Conservation (phyloP, 208 protist genomes). For the Trypanosoma melophagium region DNA sequence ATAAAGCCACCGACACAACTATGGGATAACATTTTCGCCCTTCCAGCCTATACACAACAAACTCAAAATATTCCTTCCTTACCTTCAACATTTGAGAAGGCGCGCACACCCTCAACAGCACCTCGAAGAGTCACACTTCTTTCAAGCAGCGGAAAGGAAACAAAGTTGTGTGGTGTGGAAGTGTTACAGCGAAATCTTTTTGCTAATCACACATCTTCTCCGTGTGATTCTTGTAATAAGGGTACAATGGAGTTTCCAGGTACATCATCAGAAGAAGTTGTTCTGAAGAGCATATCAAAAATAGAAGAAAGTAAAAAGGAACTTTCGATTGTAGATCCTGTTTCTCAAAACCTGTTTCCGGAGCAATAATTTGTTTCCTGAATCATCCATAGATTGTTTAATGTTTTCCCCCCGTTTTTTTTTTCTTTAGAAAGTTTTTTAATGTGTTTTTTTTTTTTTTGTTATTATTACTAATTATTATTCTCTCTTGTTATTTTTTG, state of each 20-base stretch:
- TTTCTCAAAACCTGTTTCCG: conserved; percentile 28
- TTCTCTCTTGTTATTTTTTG: neutral
- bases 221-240: neutral
- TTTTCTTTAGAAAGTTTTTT: neutral
- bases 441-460: neutral
- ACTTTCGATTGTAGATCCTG: conserved; percentile 11
- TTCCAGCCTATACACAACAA: conserved; percentile 1
- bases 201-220: conserved; percentile 11
- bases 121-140: conserved; percentile 28
- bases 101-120: conserved; percentile 25
- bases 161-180: conserved; percentile 7
- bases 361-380: conserved; percentile 8
- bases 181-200: conserved; percentile 21
- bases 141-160: conserved; percentile 7
- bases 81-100: neutral
- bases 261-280: neutral
- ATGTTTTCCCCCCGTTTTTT: neutral
- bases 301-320: conserved; percentile 14
- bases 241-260: neutral
- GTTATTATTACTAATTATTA: neutral
- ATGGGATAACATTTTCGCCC: conserved; percentile 13
- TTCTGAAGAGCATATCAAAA: neutral
- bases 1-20: neutral
- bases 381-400: conserved; percentile 10
- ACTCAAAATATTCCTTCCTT: neutral